A percentile compares a stretch with the other conserved stretches of the same genome.
Conservation (phyloP, 2,329 filamentous ascomycete species). For the Elsinoe fawcettii region DNA sequence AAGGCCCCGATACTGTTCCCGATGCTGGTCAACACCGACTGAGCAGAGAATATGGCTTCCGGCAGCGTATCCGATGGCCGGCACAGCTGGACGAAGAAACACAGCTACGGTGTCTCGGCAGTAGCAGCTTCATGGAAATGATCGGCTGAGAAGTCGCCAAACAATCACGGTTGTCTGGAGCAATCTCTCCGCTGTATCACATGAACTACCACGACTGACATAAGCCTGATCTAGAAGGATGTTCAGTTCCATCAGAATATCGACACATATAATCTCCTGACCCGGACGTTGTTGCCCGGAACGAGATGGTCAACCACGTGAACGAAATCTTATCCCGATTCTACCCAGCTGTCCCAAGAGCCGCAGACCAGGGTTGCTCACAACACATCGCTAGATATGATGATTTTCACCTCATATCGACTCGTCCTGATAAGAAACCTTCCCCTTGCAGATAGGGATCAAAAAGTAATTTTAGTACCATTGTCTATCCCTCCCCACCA, state of each 20-base stretch:
- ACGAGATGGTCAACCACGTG: background rate
- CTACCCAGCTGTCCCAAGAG: background rate
- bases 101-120: too few species aligned
- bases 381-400: background rate
- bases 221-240: background rate
- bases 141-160: background rate
- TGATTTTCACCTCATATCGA: slow-evolving; percentile 1
- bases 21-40: slow-evolving; percentile 24
- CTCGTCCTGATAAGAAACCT: slow-evolving; percentile 3
- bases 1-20: slow-evolving; percentile 47
- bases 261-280: background rate
- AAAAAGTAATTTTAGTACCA: slow-evolving; percentile 3
- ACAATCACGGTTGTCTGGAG: background rate
- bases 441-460: background rate
- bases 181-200: background rate
- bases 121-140: too few species aligned
- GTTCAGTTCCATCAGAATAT: background rate
- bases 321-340: background rate
- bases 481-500: slow-evolving; percentile 1
- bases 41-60: background rate
- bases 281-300: background rate
- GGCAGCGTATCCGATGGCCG: too few species aligned
- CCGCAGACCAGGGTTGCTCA: background rate
- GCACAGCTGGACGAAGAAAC: too few species aligned
- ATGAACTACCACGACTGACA: background rate